phyloP scores from a whole-genome alignment of 2,329 filamentous ascomycete genomes.

The Pseudonectria buxi region DNA sequence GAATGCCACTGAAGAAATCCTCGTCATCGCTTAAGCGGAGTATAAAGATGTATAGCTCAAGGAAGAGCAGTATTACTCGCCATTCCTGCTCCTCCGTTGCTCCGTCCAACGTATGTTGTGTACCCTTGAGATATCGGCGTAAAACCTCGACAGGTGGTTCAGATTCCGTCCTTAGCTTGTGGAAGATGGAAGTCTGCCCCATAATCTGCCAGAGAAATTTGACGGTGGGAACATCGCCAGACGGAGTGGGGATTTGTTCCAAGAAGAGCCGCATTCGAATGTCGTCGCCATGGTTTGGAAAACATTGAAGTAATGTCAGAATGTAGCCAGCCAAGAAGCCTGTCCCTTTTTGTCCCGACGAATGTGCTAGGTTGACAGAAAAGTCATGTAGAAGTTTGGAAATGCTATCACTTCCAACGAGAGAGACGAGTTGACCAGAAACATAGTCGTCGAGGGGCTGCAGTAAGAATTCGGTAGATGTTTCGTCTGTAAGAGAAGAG shows the following conservation, averaged over 20 bases:
- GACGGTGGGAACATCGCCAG: slow-evolving; percentile 50
- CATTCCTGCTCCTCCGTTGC: slow-evolving; percentile 54
- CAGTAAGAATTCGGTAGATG: slow-evolving; percentile 11
- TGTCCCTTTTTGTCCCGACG: slow-evolving; percentile 31
- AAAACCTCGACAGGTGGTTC: slow-evolving; percentile 24
- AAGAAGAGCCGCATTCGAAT: slow-evolving; percentile 93
- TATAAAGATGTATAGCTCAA: slow-evolving; percentile 91
- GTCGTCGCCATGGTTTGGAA: slow-evolving; percentile 74
- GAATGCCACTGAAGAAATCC: slow-evolving; percentile 70
- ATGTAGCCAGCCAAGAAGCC: slow-evolving; percentile 79
- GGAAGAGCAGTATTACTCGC: slow-evolving; percentile 81
- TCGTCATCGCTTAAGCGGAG: slow-evolving; percentile 92
- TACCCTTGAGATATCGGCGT: slow-evolving; percentile 23
- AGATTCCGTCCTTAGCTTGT: slow-evolving; percentile 23
- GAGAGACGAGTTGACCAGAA: slow-evolving; percentile 56
- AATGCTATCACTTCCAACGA: slow-evolving; percentile 72
- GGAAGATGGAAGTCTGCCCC: slow-evolving; percentile 36
- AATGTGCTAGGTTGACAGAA: slow-evolving; percentile 24
- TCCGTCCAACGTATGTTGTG: slow-evolving; percentile 20
- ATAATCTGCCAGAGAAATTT: slow-evolving; percentile 74
- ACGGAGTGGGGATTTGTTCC: slow-evolving; percentile 27
- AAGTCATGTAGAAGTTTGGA: slow-evolving; percentile 36
- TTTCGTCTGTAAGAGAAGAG: slow-evolving; percentile 7
- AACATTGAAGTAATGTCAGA: slow-evolving; percentile 76
- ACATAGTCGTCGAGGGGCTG: slow-evolving; percentile 49